phyloP scores from a whole-genome alignment of 202 grass and related monocot genomes.

The Brachypodium distachyon region DNA sequence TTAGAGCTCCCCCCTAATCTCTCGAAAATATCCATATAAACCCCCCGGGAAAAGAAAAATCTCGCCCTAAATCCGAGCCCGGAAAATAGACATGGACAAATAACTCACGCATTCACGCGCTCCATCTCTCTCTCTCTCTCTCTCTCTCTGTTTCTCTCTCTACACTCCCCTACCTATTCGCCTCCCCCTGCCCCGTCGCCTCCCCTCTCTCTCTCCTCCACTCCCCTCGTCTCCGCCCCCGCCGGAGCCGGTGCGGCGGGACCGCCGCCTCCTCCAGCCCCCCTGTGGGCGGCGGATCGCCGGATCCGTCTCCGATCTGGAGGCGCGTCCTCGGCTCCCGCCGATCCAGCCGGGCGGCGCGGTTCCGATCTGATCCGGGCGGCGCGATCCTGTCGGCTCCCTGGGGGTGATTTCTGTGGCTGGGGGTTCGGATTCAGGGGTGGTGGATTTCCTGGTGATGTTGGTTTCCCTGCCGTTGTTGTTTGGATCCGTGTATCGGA shows the following conservation, averaged over 20 bases:
- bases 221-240: background rate
- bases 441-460: background rate
- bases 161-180: background rate
- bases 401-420: background rate
- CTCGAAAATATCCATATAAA: constrained; percentile 25
- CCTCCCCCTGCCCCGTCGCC: background rate
- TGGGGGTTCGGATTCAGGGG: background rate
- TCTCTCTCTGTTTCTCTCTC: background rate
- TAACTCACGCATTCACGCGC: constrained; percentile 16
- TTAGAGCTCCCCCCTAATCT: background rate
- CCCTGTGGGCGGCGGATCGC: constrained; percentile 19
- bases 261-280: background rate
- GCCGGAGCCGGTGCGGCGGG: constrained; percentile 3
- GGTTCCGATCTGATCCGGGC: constrained; percentile 3
- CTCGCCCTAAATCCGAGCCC: background rate
- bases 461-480: background rate
- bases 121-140: background rate
- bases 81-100: constrained; percentile 9
- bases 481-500: background rate
- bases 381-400: background rate
- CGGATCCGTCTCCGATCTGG: background rate
- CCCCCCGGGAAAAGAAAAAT: constrained; percentile 1
- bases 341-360: background rate
- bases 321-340: background rate
- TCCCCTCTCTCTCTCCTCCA: background rate